Conservation (phyloP, 2,329 filamentous ascomycete genomes). For the Fusarium sp. region DNA sequence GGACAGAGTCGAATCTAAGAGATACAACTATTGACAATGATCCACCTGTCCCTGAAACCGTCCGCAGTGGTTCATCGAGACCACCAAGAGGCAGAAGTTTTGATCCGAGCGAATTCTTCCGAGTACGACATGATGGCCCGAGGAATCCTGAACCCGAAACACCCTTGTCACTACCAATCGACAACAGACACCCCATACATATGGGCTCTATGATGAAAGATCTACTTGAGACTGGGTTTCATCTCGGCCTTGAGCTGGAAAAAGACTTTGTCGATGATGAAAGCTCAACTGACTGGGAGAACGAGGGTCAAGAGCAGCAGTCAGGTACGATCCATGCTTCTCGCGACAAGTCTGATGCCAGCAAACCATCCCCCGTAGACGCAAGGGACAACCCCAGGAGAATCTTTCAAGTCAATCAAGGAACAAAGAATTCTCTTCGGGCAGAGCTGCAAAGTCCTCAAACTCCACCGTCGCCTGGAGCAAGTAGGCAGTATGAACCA, state of each 20-base stretch:
- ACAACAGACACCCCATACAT: not conserved
- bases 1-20: too few relatives aligned
- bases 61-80: not conserved
- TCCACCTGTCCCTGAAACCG: not conserved
- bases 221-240: not conserved
- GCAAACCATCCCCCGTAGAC: not conserved
- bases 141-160: not conserved
- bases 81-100: not conserved
- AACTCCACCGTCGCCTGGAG: not conserved
- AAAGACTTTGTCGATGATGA: not conserved
- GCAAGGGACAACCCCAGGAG: not conserved
- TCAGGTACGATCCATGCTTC: not conserved
- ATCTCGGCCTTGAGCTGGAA: constrained; percentile 11
- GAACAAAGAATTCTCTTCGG: not conserved
- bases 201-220: constrained; percentile 3
- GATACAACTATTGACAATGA: not conserved
- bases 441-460: not conserved
- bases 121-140: not conserved
- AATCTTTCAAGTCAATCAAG: not conserved
- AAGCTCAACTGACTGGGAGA: not conserved
- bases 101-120: not conserved
- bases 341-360: not conserved
- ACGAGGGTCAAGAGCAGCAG: not conserved
- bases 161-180: not conserved
- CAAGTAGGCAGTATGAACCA: not conserved